phyloP scores from a whole-genome alignment of 2,329 filamentous ascomycete genomes.

The Alternaria dauci region DNA sequence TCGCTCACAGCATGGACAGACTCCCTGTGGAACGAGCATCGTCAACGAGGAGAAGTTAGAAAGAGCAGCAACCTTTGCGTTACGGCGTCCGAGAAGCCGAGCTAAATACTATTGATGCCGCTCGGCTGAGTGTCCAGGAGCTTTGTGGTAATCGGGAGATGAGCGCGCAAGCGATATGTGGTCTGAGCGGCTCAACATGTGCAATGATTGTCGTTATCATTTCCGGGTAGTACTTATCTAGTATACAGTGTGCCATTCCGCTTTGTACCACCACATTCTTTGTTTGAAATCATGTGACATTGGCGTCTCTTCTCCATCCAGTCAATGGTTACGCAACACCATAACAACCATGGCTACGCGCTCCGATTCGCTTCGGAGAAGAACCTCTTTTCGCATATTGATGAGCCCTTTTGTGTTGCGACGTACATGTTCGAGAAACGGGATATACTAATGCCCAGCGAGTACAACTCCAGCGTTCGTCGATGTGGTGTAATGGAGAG shows the following conservation, averaged over 20 bases:
- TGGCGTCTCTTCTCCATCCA: no score
- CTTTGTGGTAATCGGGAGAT: neutral
- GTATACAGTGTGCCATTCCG: neutral
- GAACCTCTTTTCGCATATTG: no score
- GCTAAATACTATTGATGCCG: neutral
- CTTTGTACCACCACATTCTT: neutral
- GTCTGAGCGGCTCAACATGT: neutral
- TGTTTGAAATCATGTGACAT: no score
- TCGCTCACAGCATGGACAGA: constrained; percentile 1
- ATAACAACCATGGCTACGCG: no score
- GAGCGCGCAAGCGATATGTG: neutral
- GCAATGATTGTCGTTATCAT: neutral
- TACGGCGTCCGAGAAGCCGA: neutral
- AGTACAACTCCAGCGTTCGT: no score
- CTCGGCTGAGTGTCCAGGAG: neutral
- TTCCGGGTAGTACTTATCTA: neutral
- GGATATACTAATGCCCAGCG: no score
- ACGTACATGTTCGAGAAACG: no score
- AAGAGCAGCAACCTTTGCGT: neutral
- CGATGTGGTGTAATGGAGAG: no score
- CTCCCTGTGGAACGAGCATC: constrained; percentile 4
- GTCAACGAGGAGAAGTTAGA: neutral
- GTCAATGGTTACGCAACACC: no score
- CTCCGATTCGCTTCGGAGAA: no score
- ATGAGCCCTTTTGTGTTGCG: no score